A percentile compares a stretch with the other conserved stretches of the same genome.
phyloP scores from a whole-genome alignment of 1,139 yeast species.

The Suhomyces atakaporum region DNA sequence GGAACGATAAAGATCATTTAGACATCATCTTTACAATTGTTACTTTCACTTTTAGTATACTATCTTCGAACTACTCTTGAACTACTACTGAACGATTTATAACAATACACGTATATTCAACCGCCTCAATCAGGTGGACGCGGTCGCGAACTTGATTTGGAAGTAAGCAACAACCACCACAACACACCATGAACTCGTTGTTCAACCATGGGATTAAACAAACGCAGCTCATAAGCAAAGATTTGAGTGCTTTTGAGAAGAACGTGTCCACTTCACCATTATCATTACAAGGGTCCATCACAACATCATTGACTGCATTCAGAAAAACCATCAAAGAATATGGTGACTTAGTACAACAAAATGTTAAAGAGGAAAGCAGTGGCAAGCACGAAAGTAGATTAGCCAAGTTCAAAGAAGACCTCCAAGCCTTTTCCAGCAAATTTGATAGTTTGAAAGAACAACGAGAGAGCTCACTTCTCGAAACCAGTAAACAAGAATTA shows the following conservation, averaged over 20 bases:
- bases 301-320: slow-evolving; percentile 78
- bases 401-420: slow-evolving; percentile 60
- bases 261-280: slow-evolving; percentile 70
- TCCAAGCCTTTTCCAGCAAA: slow-evolving; percentile 54
- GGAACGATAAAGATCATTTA: no score
- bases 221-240: slow-evolving; percentile 69
- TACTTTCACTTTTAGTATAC: no score
- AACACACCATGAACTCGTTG: slow-evolving; percentile 59
- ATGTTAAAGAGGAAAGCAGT: slow-evolving; percentile 54
- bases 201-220: slow-evolving; percentile 91
- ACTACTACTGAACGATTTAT: no score
- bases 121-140: no score
- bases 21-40: no score
- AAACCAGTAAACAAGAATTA: slow-evolving; percentile 57
- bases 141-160: slow-evolving; percentile 1
- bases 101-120: no score
- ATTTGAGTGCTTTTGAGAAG: slow-evolving; percentile 65
- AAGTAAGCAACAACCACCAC: not conserved
- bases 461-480: slow-evolving; percentile 62
- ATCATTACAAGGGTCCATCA: slow-evolving; percentile 78
- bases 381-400: slow-evolving; percentile 68
- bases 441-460: slow-evolving; percentile 64
- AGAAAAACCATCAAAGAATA: slow-evolving; percentile 79
- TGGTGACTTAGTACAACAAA: slow-evolving; percentile 63
- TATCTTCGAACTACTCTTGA: no score